These are phyloP conservation scores for Xerocomellus amylosporus DNA, from an alignment of 768 basidiomycete genomes.

Conservation along the genomic window DNA sequence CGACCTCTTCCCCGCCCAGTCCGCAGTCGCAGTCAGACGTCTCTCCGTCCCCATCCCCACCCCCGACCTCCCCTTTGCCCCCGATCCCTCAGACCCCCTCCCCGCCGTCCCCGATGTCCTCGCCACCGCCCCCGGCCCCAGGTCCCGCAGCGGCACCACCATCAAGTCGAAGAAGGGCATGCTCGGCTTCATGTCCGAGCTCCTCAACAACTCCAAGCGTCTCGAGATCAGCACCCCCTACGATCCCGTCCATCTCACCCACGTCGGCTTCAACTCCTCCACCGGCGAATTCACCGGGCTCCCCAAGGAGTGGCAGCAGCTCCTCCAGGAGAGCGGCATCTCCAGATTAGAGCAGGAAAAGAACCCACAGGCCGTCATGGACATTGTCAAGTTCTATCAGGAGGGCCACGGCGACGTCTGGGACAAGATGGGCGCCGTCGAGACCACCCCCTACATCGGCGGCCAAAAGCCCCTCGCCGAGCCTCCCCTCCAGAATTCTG, in stretches of 20 bases:
- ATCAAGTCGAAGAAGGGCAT: slow-evolving; percentile 62
- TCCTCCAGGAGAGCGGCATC: slow-evolving; percentile 93
- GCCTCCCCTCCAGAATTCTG: slow-evolving; percentile 56
- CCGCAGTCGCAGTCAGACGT: slow-evolving; percentile 45
- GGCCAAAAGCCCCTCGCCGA: slow-evolving; percentile 35
- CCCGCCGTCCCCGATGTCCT: slow-evolving; percentile 21
- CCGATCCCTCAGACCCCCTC: slow-evolving; percentile 22
- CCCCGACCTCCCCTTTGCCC: slow-evolving; percentile 22
- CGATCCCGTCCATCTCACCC: slow-evolving; percentile 98
- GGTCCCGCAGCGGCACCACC: slow-evolving; percentile 43
- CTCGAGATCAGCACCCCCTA: slow-evolving; percentile 96
- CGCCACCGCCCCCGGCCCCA: slow-evolving; percentile 26
- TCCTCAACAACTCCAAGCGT: slow-evolving; percentile 64
- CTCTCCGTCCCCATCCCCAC: slow-evolving; percentile 46
- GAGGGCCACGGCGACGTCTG: slow-evolving; percentile 78
- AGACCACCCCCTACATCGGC: slow-evolving; percentile 20
- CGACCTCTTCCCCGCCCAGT: slow-evolving; percentile 59
- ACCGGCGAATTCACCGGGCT: slow-evolving; percentile 98
- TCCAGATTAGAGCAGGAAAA: slow-evolving; percentile 93
- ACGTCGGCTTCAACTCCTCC: slow-evolving; percentile 98
- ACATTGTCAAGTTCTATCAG: slow-evolving; percentile 98
- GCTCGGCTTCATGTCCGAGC: slow-evolving; percentile 49
- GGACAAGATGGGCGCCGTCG: slow-evolving; percentile 78
- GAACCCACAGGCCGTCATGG: slow-evolving; percentile 97
- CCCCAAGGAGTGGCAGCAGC: slow-evolving; percentile 98